A percentile compares a stretch with the other conserved stretches of the same genome.
phyloP scores from a whole-genome alignment of 1,284 basidiomycete species.

The Fomes fomentarius region DNA sequence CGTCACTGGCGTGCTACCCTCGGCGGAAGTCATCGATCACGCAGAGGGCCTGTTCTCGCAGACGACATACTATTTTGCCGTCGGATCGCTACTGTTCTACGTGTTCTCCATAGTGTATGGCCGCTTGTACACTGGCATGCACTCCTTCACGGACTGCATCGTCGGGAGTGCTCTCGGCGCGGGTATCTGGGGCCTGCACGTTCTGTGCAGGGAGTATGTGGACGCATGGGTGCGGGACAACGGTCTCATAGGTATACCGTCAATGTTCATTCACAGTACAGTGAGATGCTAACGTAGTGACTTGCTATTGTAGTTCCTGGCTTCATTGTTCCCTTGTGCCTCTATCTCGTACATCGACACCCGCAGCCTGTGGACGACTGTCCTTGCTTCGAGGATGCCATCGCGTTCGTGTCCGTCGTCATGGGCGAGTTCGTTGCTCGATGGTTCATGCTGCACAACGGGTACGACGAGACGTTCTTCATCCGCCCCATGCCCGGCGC shows the following conservation, averaged over 20 bases:
- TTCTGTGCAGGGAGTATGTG: conserved; percentile 39
- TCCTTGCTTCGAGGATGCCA: conserved; percentile 98
- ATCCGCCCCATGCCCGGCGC: conserved; percentile 59
- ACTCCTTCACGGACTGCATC: conserved; percentile 80
- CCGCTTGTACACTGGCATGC: conserved; percentile 91
- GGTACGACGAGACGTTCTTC: conserved; percentile 38
- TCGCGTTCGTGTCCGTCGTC: conserved; percentile 87
- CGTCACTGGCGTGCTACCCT: neutral
- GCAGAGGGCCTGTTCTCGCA: conserved; percentile 41
- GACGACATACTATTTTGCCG: conserved; percentile 46
- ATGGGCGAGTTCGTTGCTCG: conserved; percentile 75
- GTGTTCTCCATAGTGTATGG: conserved; percentile 85
- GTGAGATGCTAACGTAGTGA: too few species aligned
- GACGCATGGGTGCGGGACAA: conserved; percentile 54
- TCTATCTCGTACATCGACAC: conserved; percentile 85
- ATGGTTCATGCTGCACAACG: conserved; percentile 55
- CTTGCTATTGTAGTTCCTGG: conserved; percentile 59
- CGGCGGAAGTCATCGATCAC: conserved; percentile 4
- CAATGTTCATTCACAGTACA: too few species aligned
- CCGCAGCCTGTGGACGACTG: conserved; percentile 95
- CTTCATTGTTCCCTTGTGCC: conserved; percentile 63
- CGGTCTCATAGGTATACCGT: conserved; percentile 63
- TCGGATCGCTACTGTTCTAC: conserved; percentile 60
- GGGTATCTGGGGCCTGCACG: conserved; percentile 64
- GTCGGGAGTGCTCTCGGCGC: conserved; percentile 71